Conservation (phyloP, 805 yeast species). For the Candida arabinofermentans region DNA sequence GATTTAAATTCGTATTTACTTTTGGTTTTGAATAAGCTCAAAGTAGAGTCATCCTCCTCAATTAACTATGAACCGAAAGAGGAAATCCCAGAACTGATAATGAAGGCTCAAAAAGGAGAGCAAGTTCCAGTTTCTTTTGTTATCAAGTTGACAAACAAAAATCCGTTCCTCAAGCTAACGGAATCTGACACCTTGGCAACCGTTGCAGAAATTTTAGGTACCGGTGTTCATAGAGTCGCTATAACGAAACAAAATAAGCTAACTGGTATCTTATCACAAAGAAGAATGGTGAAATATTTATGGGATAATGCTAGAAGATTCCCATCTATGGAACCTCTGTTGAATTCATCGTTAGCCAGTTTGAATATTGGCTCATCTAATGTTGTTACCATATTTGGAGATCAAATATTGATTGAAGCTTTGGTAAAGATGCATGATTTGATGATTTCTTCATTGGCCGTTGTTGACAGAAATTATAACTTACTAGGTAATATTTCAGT, state of each 20-base stretch:
- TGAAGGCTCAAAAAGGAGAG: constrained; percentile 77
- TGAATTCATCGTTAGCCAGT: constrained; percentile 64
- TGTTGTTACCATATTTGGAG: constrained; percentile 83
- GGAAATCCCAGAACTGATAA: constrained; percentile 39
- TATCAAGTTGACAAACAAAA: constrained; percentile 78
- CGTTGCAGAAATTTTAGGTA: constrained; percentile 85
- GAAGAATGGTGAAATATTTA: constrained; percentile 75
- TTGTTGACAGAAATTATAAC: constrained; percentile 72
- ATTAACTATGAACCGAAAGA: constrained; percentile 33
- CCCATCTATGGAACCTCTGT: constrained; percentile 71
- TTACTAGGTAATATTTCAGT: constrained; percentile 90
- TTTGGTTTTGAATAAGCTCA: constrained; percentile 72
- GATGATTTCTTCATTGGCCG: constrained; percentile 87
- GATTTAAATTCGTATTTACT: constrained; percentile 85
- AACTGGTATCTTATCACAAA: constrained; percentile 85
- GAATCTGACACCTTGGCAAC: constrained; percentile 64
- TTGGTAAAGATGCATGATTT: constrained; percentile 78
- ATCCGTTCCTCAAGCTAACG: constrained; percentile 76
- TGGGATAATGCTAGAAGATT: constrained; percentile 94
- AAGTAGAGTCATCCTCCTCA: constrained; percentile 34
- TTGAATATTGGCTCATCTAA: constrained; percentile 68
- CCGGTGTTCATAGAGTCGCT: constrained; percentile 93
- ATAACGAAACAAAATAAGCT: constrained; percentile 54
- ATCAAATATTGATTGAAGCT: constrained; percentile 83
- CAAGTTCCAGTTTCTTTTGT: constrained; percentile 91